Conservation (phyloP, 2,329 filamentous ascomycete species). For the Nemania bipapillata region DNA sequence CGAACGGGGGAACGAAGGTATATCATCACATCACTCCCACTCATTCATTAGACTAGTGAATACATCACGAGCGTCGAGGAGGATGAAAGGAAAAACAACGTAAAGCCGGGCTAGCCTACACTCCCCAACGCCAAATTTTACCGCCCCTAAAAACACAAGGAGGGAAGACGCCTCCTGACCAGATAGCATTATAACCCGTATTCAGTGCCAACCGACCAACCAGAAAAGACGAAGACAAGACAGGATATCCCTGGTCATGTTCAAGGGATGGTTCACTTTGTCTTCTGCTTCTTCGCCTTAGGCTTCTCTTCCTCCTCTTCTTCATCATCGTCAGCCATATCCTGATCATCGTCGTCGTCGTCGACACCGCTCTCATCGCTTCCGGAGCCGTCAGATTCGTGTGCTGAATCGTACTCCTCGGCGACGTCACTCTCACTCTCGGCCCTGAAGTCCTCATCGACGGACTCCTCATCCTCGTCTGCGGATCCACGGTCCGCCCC, state of each 20-base stretch:
- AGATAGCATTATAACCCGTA: slow-evolving; percentile 18
- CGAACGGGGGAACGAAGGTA: neutral
- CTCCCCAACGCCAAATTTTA: slow-evolving; percentile 36
- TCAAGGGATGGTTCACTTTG: slow-evolving; percentile 24
- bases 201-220: slow-evolving; percentile 9
- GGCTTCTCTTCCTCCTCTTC: slow-evolving; percentile 58
- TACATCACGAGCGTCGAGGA: neutral
- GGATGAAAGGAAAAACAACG: neutral
- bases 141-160: slow-evolving; percentile 11
- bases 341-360: slow-evolving; percentile 58
- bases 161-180: neutral
- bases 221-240: slow-evolving; percentile 1
- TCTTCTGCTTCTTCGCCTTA: slow-evolving; percentile 49
- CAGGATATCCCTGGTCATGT: neutral
- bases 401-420: slow-evolving; percentile 92
- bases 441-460: slow-evolving; percentile 94
- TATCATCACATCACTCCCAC: neutral
- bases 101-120: slow-evolving; percentile 21
- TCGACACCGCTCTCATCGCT: slow-evolving; percentile 72
- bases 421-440: slow-evolving; percentile 95
- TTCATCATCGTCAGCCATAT: slow-evolving; percentile 51
- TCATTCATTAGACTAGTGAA: neutral
- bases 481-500: slow-evolving; percentile 86
- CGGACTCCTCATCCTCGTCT: slow-evolving; percentile 94
- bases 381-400: slow-evolving; percentile 82